phyloP scores from a whole-genome alignment of 2,329 filamentous ascomycete species.

The Sordariomycetes sp. region DNA sequence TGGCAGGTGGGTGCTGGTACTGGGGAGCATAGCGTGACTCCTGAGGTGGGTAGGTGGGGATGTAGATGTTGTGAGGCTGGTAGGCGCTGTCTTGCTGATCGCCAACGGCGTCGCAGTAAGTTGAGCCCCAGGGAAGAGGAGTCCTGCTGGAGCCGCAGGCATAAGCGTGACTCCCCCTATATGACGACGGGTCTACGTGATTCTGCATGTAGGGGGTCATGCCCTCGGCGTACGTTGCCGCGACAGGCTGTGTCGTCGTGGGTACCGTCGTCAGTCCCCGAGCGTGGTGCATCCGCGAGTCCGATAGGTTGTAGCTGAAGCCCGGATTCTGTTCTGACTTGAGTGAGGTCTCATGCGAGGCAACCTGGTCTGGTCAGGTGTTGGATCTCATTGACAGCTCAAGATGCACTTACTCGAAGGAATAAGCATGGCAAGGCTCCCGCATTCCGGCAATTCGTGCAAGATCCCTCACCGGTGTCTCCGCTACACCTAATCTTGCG shows the following conservation, averaged over 20 bases:
- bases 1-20: background rate
- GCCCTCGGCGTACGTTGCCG: background rate
- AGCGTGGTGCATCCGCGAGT: background rate
- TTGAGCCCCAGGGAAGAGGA: background rate
- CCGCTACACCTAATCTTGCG: conserved; percentile 94
- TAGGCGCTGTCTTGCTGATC: background rate
- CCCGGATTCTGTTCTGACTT: background rate
- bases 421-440: conserved; percentile 68
- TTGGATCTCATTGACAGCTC: conserved; percentile 39
- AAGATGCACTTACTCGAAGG: conserved; percentile 57
- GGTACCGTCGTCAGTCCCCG: background rate
- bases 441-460: conserved; percentile 72
- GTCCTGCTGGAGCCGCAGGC: background rate
- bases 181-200: background rate
- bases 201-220: background rate
- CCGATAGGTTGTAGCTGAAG: background rate
- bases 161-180: background rate
- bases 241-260: background rate
- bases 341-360: background rate
- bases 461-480: conserved; percentile 65
- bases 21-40: background rate
- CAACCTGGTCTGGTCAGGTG: background rate
- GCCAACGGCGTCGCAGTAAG: background rate
- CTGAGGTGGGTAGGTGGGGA: background rate
- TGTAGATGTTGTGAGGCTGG: background rate